Conservation (phyloP, 2,329 filamentous ascomycete species). For the Colletotrichum spaethianum region DNA sequence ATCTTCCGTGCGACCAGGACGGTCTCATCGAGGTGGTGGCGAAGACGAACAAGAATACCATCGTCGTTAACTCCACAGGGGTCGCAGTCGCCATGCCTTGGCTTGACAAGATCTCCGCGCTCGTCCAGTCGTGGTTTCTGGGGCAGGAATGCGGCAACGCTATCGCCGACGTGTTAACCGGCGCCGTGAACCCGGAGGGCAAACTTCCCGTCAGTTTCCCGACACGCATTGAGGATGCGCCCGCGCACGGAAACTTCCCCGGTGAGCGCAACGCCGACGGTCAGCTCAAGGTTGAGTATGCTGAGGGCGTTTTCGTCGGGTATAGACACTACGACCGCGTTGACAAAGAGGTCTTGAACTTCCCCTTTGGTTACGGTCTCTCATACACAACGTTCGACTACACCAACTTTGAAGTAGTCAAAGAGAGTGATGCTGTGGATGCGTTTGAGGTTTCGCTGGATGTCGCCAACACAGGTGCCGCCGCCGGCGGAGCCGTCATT, state of each 20-base stretch:
- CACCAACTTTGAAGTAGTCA: conserved; percentile 59
- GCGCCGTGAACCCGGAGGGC: conserved; percentile 74
- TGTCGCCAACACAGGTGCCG: conserved; percentile 71
- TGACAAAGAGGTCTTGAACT: conserved; percentile 69
- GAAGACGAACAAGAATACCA: conserved; percentile 70
- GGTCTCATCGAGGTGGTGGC: conserved; percentile 74
- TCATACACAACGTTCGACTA: conserved; percentile 74
- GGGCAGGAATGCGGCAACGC: conserved; percentile 79
- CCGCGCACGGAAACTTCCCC: conserved; percentile 74
- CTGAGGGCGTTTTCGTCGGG: conserved; percentile 79
- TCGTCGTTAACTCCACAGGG: conserved; percentile 77
- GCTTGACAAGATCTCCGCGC: conserved; percentile 68
- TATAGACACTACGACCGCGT: conserved; percentile 77
- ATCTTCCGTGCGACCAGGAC: conserved; percentile 70
- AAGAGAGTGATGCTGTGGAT: conserved; percentile 56
- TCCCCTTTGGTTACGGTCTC: conserved; percentile 77
- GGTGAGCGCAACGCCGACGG: conserved; percentile 57
- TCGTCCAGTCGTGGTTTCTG: conserved; percentile 78
- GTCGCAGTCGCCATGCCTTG: conserved; percentile 74
- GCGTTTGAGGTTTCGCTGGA: conserved; percentile 61
- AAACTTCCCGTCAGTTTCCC: conserved; percentile 77
- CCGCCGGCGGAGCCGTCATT: conserved; percentile 66
- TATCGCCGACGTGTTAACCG: conserved; percentile 77
- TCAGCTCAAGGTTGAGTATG: conserved; percentile 73
- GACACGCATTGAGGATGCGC: conserved; percentile 71